Evolutionary conservation across 192 early-diverging fungal genomes (phyloP).

Genomic region (Phycomyces nitens): DNA sequence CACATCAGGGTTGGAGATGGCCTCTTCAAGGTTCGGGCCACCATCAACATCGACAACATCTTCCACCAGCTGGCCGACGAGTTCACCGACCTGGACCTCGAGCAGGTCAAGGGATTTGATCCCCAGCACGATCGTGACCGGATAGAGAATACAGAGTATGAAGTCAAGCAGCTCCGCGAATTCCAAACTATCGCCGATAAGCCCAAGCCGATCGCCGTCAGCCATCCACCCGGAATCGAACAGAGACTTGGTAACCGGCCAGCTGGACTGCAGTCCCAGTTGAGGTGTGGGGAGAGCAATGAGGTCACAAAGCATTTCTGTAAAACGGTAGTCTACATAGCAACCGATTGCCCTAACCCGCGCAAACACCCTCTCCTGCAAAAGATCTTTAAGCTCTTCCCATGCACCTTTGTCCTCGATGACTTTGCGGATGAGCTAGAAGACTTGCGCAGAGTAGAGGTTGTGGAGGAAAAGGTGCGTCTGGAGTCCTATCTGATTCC

Average conservation of each 20-base stretch:
- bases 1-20: constrained; percentile 54
- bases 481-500: constrained; percentile 48
- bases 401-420: constrained; percentile 45
- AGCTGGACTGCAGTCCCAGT: constrained; percentile 2
- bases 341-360: constrained; percentile 47
- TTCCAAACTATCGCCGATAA: background rate
- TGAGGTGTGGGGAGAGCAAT: constrained; percentile 7
- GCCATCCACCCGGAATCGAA: constrained; percentile 19
- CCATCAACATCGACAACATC: constrained; percentile 47
- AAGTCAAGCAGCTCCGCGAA: constrained; percentile 26
- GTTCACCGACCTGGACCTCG: constrained; percentile 33
- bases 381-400: constrained; percentile 45
- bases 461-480: constrained; percentile 40
- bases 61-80: constrained; percentile 38
- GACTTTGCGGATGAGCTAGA: constrained; percentile 45
- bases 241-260: constrained; percentile 1
- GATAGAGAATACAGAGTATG: constrained; percentile 32
- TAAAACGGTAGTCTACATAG: constrained; percentile 46
- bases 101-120: constrained; percentile 29
- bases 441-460: constrained; percentile 20
- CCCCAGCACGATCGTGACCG: constrained; percentile 33
- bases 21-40: constrained; percentile 40
- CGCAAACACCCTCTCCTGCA: constrained; percentile 44
- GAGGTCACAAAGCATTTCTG: constrained; percentile 7
- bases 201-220: constrained; percentile 15